phyloP scores from a whole-genome alignment of 164 flowering plant species.

The Buxus sempervirens region DNA sequence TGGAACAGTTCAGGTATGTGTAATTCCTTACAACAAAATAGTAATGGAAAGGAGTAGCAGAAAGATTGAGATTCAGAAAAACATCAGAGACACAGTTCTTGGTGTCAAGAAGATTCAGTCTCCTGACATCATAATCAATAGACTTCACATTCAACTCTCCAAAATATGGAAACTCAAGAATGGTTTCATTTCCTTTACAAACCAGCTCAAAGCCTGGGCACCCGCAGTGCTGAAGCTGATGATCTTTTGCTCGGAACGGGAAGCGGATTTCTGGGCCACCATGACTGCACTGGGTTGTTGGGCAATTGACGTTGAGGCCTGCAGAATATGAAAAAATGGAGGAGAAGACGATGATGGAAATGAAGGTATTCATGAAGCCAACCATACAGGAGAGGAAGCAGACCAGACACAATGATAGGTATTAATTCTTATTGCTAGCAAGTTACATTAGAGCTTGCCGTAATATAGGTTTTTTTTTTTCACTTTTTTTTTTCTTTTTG shows the following conservation, averaged over 20 bases:
- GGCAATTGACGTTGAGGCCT: neutral
- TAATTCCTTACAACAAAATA: conserved; percentile 32
- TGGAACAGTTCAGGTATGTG: conserved; percentile 43
- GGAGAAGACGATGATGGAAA: neutral
- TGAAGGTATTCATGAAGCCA: neutral
- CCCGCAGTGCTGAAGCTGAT: neutral
- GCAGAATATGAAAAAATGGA: too few species aligned
- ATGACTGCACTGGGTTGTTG: neutral
- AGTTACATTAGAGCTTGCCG: too few species aligned
- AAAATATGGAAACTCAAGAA: conserved; percentile 30
- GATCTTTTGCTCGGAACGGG: neutral
- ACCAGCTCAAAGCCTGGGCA: conserved; percentile 28
- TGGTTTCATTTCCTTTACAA: conserved; percentile 31
- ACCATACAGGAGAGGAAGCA: neutral
- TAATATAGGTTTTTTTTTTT: too few species aligned
- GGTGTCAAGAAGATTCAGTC: conserved; percentile 34
- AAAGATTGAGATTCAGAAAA: conserved; percentile 44
- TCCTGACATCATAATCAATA: conserved; percentile 29
- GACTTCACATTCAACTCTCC: conserved; percentile 35
- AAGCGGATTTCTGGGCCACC: neutral
- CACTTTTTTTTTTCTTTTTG: too few species aligned
- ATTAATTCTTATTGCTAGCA: too few species aligned
- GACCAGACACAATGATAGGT: neutral
- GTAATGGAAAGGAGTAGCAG: conserved; percentile 31
- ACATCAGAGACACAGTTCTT: conserved; percentile 39